These are phyloP conservation scores for Arxiozyma slooffiae DNA, from an alignment of 1,139 yeast species.

Conservation along the genomic window DNA sequence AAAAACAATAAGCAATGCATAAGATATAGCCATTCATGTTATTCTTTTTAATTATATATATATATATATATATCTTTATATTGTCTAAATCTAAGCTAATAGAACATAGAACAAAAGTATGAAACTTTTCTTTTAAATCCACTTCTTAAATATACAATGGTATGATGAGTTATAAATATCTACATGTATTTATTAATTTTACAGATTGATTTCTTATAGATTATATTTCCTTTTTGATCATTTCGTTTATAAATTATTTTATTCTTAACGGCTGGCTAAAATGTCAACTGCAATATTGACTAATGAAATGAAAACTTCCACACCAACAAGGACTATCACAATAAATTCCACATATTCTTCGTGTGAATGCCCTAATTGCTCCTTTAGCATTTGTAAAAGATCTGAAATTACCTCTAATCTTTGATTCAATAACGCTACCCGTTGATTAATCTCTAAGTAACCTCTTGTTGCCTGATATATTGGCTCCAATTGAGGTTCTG, in stretches of 20 bases:
- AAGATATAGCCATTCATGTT: too few relatives aligned
- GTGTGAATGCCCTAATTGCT: constrained; percentile 87
- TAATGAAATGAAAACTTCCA: constrained; percentile 81
- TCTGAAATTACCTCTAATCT: constrained; percentile 89
- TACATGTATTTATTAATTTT: background rate
- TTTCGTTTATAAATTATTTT: too few relatives aligned
- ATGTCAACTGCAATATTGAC: constrained; percentile 50
- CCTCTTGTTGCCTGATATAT: constrained; percentile 95
- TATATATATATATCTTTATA: background rate
- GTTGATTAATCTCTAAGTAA: constrained; percentile 83
- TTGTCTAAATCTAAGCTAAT: background rate
- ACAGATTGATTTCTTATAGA: background rate
- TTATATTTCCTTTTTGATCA: background rate
- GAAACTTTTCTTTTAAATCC: background rate
- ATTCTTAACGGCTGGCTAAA: constrained; percentile 24
- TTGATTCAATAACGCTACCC: constrained; percentile 82
- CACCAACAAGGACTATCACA: constrained; percentile 86
- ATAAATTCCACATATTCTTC: constrained; percentile 87
- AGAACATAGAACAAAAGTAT: background rate
- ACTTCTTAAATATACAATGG: background rate
- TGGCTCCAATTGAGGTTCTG: constrained; percentile 95
- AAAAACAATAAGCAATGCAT: background rate
- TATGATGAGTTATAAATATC: background rate
- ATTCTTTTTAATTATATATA: background rate
- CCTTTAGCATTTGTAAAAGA: constrained; percentile 87